Evolutionary conservation across 352 stramenopile genomes (phyloP).

Genomic region (Globisporangium alternatum): DNA sequence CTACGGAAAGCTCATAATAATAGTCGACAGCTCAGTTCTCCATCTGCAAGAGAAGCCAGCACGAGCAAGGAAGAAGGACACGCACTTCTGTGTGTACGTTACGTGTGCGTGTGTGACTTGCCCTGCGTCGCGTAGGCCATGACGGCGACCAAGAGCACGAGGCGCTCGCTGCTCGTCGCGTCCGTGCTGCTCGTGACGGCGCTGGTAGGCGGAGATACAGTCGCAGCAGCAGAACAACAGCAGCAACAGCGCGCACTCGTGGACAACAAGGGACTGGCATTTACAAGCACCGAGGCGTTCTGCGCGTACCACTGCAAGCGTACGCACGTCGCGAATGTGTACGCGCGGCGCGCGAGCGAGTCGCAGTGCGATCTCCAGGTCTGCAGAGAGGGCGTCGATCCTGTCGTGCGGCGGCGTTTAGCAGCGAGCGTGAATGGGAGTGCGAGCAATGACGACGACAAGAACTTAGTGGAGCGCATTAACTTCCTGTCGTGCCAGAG

Average conservation of each 20-base stretch:
- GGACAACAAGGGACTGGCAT: constrained; percentile 45
- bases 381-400: constrained; percentile 3
- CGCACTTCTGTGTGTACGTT: background rate
- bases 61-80: background rate
- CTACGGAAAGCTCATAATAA: background rate
- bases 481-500: constrained; percentile 38
- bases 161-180: background rate
- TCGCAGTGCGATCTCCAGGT: constrained; percentile 16
- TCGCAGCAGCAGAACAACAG: background rate
- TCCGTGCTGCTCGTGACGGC: background rate
- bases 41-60: background rate
- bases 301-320: constrained; percentile 59
- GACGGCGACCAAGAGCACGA: background rate
- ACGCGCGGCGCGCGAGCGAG: constrained; percentile 9
- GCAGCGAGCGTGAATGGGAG: background rate
- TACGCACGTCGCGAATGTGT: constrained; percentile 19
- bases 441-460: constrained; percentile 6
- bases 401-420: constrained; percentile 4
- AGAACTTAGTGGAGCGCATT: constrained; percentile 22
- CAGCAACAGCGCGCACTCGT: constrained; percentile 14
- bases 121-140: background rate
- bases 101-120: background rate
- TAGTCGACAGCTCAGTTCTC: background rate
- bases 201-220: background rate
- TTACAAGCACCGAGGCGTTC: constrained; percentile 38